These are phyloP conservation scores for Penicillium brasilianum DNA, from an alignment of 2,329 filamentous ascomycete genomes.

Conservation along the genomic window DNA sequence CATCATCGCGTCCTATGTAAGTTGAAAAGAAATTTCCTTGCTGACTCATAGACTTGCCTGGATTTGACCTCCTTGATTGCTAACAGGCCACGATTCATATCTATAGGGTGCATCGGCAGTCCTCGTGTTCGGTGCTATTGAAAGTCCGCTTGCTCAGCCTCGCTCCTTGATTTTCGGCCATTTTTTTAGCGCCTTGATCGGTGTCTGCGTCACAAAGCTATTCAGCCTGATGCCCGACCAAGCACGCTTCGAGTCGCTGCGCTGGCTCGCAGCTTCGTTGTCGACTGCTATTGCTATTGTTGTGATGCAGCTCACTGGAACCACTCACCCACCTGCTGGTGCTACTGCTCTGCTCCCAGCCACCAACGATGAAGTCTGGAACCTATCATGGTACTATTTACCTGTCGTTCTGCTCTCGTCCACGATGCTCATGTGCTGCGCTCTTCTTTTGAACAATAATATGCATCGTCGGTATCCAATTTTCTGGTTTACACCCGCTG, in stretches of 20 bases:
- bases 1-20: slow-evolving; percentile 36
- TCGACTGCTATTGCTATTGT: slow-evolving; percentile 35
- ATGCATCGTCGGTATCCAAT: slow-evolving; percentile 39
- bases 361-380: slow-evolving; percentile 34
- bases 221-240: slow-evolving; percentile 40
- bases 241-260: slow-evolving; percentile 36
- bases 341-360: slow-evolving; percentile 41
- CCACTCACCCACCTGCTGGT: slow-evolving; percentile 42
- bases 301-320: slow-evolving; percentile 42
- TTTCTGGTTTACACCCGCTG: slow-evolving; percentile 37
- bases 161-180: slow-evolving; percentile 41
- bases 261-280: slow-evolving; percentile 41
- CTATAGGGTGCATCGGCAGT: slow-evolving; percentile 40
- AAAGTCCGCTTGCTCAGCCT: slow-evolving; percentile 40
- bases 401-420: slow-evolving; percentile 40
- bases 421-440: slow-evolving; percentile 33
- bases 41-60: background rate
- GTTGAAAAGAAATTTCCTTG: background rate
- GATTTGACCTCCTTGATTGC: background rate
- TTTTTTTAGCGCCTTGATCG: slow-evolving; percentile 39
- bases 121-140: slow-evolving; percentile 40
- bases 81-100: background rate
- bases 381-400: slow-evolving; percentile 40
- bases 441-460: slow-evolving; percentile 42
- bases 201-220: slow-evolving; percentile 38